These are phyloP conservation scores for Paramecium tetraurelia DNA, from an alignment of 73 alveolate genomes.

Conservation along the genomic window DNA sequence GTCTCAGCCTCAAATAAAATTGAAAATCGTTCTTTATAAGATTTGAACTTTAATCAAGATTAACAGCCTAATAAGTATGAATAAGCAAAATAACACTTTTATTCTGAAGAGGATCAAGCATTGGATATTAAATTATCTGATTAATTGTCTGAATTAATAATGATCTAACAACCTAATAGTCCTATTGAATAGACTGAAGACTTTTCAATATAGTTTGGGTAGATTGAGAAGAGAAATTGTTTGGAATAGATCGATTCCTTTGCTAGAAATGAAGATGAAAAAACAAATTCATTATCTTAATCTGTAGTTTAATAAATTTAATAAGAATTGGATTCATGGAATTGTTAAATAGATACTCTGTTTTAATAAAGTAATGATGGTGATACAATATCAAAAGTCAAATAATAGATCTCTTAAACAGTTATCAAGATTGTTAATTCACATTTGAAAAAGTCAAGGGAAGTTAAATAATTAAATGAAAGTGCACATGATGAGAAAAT, in stretches of 20 bases:
- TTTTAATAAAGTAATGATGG: not conserved
- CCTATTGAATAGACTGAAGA: not conserved
- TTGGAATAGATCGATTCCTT: not conserved
- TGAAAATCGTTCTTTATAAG: not conserved
- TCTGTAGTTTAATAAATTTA: not conserved
- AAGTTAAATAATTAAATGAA: not conserved
- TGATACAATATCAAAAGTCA: not conserved
- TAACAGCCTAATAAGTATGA: not conserved
- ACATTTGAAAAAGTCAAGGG: not conserved
- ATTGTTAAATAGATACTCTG: not conserved
- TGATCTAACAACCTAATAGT: not conserved
- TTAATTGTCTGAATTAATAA: not conserved
- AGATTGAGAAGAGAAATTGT: not conserved
- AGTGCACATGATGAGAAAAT: not conserved
- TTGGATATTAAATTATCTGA: not conserved
- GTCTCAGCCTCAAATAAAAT: not conserved
- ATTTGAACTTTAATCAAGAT: not conserved
- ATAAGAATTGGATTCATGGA: conserved; percentile 7
- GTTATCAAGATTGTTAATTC: not conserved
- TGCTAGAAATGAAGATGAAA: not conserved
- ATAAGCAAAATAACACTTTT: not conserved
- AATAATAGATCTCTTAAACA: not conserved
- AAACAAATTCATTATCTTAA: not conserved
- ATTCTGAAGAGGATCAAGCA: not conserved
- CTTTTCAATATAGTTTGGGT: not conserved